phyloP scores from a whole-genome alignment of 805 yeast genomes.

The Metschnikowia lunata region DNA sequence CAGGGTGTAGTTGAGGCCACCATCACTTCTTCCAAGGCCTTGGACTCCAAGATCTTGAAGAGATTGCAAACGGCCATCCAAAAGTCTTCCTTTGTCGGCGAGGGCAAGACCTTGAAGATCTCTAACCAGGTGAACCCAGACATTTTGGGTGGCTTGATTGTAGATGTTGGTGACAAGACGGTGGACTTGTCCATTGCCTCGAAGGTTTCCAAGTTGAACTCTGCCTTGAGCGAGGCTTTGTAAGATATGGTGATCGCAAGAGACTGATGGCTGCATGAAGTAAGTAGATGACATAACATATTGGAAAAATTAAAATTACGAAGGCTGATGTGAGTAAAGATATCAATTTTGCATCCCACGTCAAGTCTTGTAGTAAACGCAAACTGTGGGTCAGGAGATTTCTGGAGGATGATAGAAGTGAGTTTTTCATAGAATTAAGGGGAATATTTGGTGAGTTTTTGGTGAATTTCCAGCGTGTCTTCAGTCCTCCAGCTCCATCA shows the following conservation, averaged over 20 bases:
- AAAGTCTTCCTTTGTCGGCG: slow-evolving; percentile 76
- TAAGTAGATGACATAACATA: slow-evolving; percentile 3
- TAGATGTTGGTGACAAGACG: slow-evolving; percentile 94
- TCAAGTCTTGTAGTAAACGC: no score
- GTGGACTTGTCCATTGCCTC: slow-evolving; percentile 86
- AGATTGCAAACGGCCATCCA: slow-evolving; percentile 76
- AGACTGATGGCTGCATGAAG: slow-evolving; percentile 4
- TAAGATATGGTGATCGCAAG: slow-evolving; percentile 32
- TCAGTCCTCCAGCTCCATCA: no score
- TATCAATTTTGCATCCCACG: no score
- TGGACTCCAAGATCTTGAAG: slow-evolving; percentile 74
- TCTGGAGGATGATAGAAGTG: no score
- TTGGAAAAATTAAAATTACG: no score
- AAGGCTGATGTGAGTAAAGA: no score
- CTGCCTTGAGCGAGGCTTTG: slow-evolving; percentile 79
- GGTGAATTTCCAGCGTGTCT: no score
- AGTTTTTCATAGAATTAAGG: no score
- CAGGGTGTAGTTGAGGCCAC: slow-evolving; percentile 90
- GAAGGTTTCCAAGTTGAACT: slow-evolving; percentile 85
- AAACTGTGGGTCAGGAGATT: no score
- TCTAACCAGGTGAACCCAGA: slow-evolving; percentile 82
- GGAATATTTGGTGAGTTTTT: no score
- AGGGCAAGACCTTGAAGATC: slow-evolving; percentile 80
- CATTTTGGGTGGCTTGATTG: slow-evolving; percentile 91
- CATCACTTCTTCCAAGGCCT: slow-evolving; percentile 80